Conservation (phyloP, 2,329 filamentous ascomycete species). For the Esteya vermicola region DNA sequence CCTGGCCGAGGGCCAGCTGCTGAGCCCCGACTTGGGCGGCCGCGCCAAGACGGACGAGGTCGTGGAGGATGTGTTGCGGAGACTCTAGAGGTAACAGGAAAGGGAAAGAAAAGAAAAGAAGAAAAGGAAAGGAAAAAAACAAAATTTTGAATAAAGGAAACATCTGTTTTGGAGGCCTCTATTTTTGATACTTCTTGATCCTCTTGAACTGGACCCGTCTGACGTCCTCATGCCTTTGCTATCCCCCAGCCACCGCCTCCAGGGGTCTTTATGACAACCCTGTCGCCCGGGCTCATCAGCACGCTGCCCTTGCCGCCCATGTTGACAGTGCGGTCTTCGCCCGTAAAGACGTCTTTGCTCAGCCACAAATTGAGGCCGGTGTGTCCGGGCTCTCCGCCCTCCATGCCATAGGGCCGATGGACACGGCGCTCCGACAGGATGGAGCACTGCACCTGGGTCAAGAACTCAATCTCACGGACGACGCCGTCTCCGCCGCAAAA, state of each 20-base stretch:
- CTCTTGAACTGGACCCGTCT: not conserved
- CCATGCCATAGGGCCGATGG: slow-evolving; percentile 20
- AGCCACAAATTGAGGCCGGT: slow-evolving; percentile 10
- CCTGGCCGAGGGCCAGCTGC: slow-evolving; percentile 64
- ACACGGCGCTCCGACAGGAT: slow-evolving; percentile 23
- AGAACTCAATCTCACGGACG: slow-evolving; percentile 20
- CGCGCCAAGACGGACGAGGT: slow-evolving; percentile 77
- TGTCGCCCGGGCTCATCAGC: slow-evolving; percentile 40
- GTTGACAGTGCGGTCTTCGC: slow-evolving; percentile 25
- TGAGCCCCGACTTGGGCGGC: slow-evolving; percentile 85
- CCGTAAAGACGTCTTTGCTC: slow-evolving; percentile 2
- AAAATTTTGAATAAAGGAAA: slow-evolving; percentile 14
- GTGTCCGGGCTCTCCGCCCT: slow-evolving; percentile 14
- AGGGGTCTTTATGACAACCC: slow-evolving; percentile 46
- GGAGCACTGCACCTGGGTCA: slow-evolving; percentile 17
- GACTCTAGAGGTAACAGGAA: slow-evolving; percentile 48
- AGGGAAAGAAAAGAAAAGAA: not conserved
- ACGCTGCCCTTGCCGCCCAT: slow-evolving; percentile 47
- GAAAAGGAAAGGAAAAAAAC: not conserved
- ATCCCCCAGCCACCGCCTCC: slow-evolving; percentile 51
- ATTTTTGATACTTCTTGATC: no score
- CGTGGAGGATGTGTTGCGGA: slow-evolving; percentile 70
- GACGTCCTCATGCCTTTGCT: slow-evolving; percentile 16
- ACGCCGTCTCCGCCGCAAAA: slow-evolving; percentile 20
- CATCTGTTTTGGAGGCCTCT: no score